Conservation (phyloP, 2,329 filamentous ascomycete species). For the Neofusicoccum sp. region DNA sequence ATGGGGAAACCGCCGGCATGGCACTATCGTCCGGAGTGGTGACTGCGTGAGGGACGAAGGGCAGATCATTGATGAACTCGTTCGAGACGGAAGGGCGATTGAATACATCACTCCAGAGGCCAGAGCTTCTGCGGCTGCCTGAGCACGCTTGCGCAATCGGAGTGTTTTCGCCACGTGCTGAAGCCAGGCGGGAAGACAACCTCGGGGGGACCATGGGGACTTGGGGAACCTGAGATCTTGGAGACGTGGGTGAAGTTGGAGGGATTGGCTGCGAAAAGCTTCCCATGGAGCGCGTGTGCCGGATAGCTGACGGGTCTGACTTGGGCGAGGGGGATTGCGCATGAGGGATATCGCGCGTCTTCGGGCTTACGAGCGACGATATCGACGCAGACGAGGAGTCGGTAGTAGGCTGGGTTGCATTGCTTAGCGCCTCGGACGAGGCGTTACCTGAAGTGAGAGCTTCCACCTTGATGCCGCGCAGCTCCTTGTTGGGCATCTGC, state of each 20-base stretch:
- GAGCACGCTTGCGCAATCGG: conserved; percentile 5
- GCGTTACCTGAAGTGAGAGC: conserved; percentile 39
- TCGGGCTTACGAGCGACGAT: conserved; percentile 24
- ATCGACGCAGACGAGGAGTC: neutral
- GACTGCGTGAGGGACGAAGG: conserved; percentile 38
- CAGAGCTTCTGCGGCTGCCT: conserved; percentile 28
- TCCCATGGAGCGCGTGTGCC: conserved; percentile 42
- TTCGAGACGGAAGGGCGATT: conserved; percentile 19
- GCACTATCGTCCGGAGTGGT: conserved; percentile 44
- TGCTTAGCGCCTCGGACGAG: neutral
- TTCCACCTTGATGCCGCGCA: conserved; percentile 54
- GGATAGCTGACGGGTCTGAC: conserved; percentile 25
- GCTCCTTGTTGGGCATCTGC: conserved; percentile 48
- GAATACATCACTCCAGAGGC: conserved; percentile 31
- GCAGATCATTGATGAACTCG: conserved; percentile 28
- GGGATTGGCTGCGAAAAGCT: conserved; percentile 55
- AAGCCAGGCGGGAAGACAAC: conserved; percentile 33
- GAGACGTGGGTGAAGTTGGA: conserved; percentile 9
- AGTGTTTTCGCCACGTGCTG: conserved; percentile 17
- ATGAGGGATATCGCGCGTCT: conserved; percentile 5
- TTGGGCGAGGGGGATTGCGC: conserved; percentile 19
- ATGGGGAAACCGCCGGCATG: conserved; percentile 38
- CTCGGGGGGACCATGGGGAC: conserved; percentile 22
- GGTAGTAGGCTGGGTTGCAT: neutral
- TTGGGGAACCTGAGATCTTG: neutral